phyloP scores from a whole-genome alignment of 306 rosid species.

The Albizia julibrissin region DNA sequence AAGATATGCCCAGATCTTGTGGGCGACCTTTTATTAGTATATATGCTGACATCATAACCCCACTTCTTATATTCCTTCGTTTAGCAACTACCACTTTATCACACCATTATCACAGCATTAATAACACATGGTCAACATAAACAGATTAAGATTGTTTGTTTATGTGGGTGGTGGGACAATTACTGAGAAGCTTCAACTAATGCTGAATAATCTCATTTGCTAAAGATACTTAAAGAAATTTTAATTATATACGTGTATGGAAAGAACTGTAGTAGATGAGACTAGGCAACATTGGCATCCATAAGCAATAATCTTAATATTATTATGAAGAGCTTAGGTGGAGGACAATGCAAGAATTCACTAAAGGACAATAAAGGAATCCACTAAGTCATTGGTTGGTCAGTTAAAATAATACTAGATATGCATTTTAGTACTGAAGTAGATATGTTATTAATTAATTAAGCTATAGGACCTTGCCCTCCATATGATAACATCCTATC shows the following conservation, averaged over 20 bases:
- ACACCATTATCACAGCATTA: conserved; percentile 47
- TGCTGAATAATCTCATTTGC: conserved; percentile 66
- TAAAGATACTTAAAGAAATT: conserved; percentile 36
- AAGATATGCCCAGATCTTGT: conserved; percentile 96
- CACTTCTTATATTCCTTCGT: conserved; percentile 77
- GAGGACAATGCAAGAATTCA: conserved; percentile 67
- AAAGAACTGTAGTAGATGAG: conserved; percentile 58
- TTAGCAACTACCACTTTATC: conserved; percentile 46
- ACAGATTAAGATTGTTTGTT: conserved; percentile 30
- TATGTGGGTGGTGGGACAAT: conserved; percentile 49
- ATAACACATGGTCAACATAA: conserved; percentile 58
- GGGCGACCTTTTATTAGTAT: conserved; percentile 70
- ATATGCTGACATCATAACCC: conserved; percentile 91
- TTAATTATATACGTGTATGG: conserved; percentile 37
- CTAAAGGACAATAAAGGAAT: conserved; percentile 59
- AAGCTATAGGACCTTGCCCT: conserved; percentile 50
- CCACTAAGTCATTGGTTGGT: conserved; percentile 49
- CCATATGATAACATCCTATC: conserved; percentile 50
- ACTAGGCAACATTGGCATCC: conserved; percentile 49
- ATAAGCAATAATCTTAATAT: conserved; percentile 38
- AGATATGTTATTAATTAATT: conserved; percentile 46
- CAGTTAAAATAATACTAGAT: conserved; percentile 56
- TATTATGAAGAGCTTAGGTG: conserved; percentile 41
- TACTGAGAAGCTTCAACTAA: conserved; percentile 53
- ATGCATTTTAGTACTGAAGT: conserved; percentile 61